A percentile compares a stretch with the other conserved stretches of the same genome.
These are phyloP conservation scores for Corrigiola litoralis DNA, from an alignment of 179 eudicot species.

Conservation along the genomic window DNA sequence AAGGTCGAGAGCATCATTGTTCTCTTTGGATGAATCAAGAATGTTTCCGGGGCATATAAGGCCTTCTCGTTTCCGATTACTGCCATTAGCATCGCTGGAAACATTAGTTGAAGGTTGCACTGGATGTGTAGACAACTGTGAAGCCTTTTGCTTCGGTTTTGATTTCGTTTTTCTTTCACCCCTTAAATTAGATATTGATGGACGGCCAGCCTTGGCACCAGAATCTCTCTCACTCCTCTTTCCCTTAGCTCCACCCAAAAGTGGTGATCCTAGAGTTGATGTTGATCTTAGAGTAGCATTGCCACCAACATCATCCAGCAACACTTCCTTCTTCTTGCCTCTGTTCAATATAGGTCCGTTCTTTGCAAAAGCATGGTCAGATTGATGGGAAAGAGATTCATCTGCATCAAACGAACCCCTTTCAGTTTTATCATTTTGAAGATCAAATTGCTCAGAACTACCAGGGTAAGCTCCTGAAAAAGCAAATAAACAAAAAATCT, in stretches of 20 bases:
- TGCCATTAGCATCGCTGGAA: constrained; percentile 26
- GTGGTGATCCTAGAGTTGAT: constrained; percentile 38
- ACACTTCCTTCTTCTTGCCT: constrained; percentile 77
- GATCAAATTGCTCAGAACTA: constrained; percentile 36
- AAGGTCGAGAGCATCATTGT: constrained; percentile 43
- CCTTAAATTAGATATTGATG: constrained; percentile 43
- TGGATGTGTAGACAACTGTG: constrained; percentile 53
- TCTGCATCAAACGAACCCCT: constrained; percentile 32
- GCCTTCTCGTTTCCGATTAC: constrained; percentile 42
- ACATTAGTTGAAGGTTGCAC: constrained; percentile 32
- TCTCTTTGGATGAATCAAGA: constrained; percentile 42
- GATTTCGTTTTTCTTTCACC: constrained; percentile 77
- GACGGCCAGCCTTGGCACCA: constrained; percentile 46
- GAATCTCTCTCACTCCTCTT: constrained; percentile 82
- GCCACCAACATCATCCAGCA: constrained; percentile 71
- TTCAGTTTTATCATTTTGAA: constrained; percentile 25
- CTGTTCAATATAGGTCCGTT: constrained; percentile 63
- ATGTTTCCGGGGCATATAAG: constrained; percentile 34
- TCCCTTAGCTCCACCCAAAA: constrained; percentile 69
- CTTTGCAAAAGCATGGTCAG: constrained; percentile 65
- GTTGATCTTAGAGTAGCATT: constrained; percentile 41
- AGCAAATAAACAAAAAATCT: neutral
- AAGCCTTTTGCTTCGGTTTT: constrained; percentile 81
- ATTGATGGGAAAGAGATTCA: constrained; percentile 36
- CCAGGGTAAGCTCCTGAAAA: constrained; percentile 39